Evolutionary conservation across 2,329 filamentous ascomycete species (phyloP).

Genomic region (Xylaria sp.): DNA sequence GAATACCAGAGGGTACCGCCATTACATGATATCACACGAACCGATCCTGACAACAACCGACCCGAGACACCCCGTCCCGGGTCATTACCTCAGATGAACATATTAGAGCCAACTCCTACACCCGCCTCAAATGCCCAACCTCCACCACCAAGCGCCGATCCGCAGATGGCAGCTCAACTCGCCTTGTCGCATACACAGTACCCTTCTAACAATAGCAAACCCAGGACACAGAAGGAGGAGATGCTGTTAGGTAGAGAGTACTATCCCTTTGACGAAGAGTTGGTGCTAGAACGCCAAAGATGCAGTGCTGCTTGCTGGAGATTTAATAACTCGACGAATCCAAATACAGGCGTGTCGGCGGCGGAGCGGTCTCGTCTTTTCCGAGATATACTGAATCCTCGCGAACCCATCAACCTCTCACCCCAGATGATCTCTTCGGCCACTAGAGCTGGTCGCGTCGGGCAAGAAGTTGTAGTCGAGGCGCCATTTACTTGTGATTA

Average conservation of each 20-base stretch:
- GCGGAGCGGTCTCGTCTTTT: constrained; percentile 77
- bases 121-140: constrained; percentile 56
- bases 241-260: constrained; percentile 87
- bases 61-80: constrained; percentile 65
- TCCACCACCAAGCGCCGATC: constrained; percentile 55
- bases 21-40: constrained; percentile 67
- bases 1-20: constrained; percentile 70
- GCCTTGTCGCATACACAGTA: constrained; percentile 67
- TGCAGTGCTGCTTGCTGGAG: constrained; percentile 84
- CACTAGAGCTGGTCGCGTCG: constrained; percentile 70
- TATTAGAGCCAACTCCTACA: constrained; percentile 63
- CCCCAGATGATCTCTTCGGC: constrained; percentile 63
- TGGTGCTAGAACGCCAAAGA: constrained; percentile 84
- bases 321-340: constrained; percentile 87
- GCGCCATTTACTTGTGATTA: constrained; percentile 94
- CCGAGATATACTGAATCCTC: constrained; percentile 75
- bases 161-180: constrained; percentile 68
- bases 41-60: constrained; percentile 52
- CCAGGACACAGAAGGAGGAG: constrained; percentile 82
- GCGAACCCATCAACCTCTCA: constrained; percentile 66
- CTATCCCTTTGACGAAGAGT: constrained; percentile 79
- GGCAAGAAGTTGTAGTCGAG: constrained; percentile 82
- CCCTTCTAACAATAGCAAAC: constrained; percentile 51
- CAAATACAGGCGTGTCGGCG: constrained; percentile 75
- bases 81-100: constrained; percentile 67